Percentiles rank a stretch among this genome's conserved stretches.
These are phyloP conservation scores for Chrysophaeum taylorii DNA, from an alignment of 352 stramenopile genomes.

Conservation along the genomic window DNA sequence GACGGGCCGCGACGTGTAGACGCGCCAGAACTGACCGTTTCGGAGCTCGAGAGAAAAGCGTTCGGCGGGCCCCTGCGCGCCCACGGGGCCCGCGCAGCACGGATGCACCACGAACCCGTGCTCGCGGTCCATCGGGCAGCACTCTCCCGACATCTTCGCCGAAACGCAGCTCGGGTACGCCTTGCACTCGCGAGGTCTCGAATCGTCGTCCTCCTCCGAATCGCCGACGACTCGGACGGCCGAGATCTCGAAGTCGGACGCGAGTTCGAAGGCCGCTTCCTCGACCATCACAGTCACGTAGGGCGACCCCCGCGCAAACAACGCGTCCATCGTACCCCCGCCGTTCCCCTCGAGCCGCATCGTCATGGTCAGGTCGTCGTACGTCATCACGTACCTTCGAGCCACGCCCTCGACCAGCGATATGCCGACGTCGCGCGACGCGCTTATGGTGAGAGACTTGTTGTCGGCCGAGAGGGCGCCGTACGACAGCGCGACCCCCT, in stretches of 20 bases:
- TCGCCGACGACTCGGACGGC: not conserved
- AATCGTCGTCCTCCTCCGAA: too few relatives aligned
- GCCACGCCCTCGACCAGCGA: not conserved
- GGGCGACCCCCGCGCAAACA: not conserved
- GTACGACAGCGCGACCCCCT: not conserved
- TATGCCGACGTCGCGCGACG: not conserved
- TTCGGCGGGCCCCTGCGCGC: not conserved
- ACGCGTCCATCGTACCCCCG: not conserved
- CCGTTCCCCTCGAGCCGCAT: not conserved
- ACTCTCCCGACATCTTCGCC: not conserved
- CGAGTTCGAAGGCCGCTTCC: not conserved
- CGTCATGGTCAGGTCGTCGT: slow-evolving; percentile 7
- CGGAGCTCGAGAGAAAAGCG: not conserved
- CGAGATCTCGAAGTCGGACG: not conserved
- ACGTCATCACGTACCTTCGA: not conserved
- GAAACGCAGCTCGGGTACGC: not conserved
- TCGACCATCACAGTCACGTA: not conserved
- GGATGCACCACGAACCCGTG: not conserved
- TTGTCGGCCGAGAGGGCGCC: not conserved
- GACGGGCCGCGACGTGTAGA: not conserved
- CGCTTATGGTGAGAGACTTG: not conserved
- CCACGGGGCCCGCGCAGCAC: not conserved
- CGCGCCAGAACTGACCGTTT: slow-evolving; percentile 1
- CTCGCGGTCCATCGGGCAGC: slow-evolving; percentile 2
- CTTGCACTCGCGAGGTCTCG: not conserved